Conservation (phyloP, 805 yeast genomes). For the Metschnikowia cerradonensis region DNA sequence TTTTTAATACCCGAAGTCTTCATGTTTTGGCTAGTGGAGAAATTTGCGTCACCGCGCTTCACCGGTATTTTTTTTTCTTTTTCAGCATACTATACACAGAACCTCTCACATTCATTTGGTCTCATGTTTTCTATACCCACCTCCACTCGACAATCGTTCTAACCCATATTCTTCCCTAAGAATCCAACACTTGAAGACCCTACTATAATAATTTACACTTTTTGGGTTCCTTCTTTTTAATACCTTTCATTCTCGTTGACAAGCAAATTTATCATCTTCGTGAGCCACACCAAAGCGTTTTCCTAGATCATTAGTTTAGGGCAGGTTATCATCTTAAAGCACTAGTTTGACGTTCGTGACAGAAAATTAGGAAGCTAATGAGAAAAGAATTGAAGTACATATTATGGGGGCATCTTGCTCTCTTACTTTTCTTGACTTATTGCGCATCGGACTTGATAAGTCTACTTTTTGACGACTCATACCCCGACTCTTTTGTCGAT, state of each 20-base stretch:
- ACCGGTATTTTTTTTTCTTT: slow-evolving; percentile 3
- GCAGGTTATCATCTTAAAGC: background rate
- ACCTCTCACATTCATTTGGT: background rate
- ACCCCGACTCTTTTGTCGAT: slow-evolving; percentile 57
- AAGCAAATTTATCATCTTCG: background rate
- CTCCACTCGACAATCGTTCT: background rate
- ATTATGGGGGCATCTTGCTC: slow-evolving; percentile 53
- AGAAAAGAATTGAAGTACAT: slow-evolving; percentile 63
- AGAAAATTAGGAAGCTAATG: slow-evolving; percentile 32
- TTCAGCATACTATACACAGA: background rate
- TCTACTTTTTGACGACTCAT: slow-evolving; percentile 67
- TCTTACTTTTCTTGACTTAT: slow-evolving; percentile 54
- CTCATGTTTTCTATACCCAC: slow-evolving; percentile 3
- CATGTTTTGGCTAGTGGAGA: slow-evolving; percentile 2
- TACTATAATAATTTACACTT: background rate
- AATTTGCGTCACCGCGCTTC: slow-evolving; percentile 4
- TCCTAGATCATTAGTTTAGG: background rate
- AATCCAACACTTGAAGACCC: background rate
- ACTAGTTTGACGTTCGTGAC: background rate
- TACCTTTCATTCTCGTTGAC: background rate
- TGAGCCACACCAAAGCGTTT: background rate
- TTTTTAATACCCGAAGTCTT: background rate
- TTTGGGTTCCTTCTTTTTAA: background rate
- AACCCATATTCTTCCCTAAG: background rate
- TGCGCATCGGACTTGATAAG: slow-evolving; percentile 69